Evolutionary conservation across 1,139 yeast species (phyloP), one percentile per base, ranked within the genome.

Genomic region (Kurtzmaniella quercitrusa): DNA sequence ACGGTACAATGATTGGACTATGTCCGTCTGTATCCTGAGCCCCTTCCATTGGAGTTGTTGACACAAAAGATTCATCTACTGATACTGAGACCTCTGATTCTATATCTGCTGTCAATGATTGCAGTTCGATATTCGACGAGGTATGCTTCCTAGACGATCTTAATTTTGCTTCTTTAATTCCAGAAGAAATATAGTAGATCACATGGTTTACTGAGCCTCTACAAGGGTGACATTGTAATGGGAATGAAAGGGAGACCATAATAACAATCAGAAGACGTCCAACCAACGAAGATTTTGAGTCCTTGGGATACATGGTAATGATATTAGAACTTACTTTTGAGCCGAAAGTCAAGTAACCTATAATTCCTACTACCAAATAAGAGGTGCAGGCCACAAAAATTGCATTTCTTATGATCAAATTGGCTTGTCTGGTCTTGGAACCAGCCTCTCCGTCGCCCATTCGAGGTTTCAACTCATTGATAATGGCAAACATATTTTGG

Each of bases 311-410:
- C 76, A 84, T 75, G 40, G 82, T 80, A 49, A 85, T 79, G 49
- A 85, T 81, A 53, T 85, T 84, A 36, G 88, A 86, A 39, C 74
- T 65, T 17, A 90, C 87, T 11, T 74, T 64, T 54, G 79, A 72
- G 12, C 98, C 98, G 65, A 87, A 93, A 1, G 95, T 84, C 49
- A 89, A 68, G 63, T 93, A 93, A 0, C 98, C 98, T 11, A 83
- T 60, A 8, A 89, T 58, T 0, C 97, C 96, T 31, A 91, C 95
- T 5, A 81, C 52, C 37, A 85, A 59, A 57, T 85, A 85, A 16
- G 85, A 66, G 1, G 82, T 78, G 42, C 91, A 70, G 0, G 78
- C 66, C 11, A 82, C 76, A 1, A 89, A 71, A 12, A 85, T 73
- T 2, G 90, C 75, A 43, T 73, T 71, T 23, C 75, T 53, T 33